phyloP scores from a whole-genome alignment of 192 early-diverging fungal genomes.

The Entomortierella parvispora region DNA sequence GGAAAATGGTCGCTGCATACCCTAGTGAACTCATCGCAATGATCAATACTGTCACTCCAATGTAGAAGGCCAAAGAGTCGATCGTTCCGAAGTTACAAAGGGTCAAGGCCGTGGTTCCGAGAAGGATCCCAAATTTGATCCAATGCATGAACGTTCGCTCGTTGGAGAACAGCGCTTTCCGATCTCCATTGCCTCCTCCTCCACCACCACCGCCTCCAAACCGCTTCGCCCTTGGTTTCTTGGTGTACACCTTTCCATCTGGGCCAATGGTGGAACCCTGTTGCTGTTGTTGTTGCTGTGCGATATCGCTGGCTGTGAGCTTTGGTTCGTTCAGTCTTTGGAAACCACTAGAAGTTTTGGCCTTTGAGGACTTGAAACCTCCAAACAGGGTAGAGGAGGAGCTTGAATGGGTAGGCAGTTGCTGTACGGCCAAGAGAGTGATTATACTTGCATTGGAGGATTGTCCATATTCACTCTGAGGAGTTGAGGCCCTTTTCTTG shows the following conservation, averaged over 20 bases:
- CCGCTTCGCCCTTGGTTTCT: constrained; percentile 16
- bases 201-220: constrained; percentile 17
- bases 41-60: constrained; percentile 13
- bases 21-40: constrained; percentile 53
- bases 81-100: constrained; percentile 77
- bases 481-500: constrained; percentile 5
- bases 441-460: constrained; percentile 30
- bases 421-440: constrained; percentile 28
- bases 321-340: constrained; percentile 3
- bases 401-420: background rate
- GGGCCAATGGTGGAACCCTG: background rate
- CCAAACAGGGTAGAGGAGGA: constrained; percentile 37
- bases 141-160: constrained; percentile 88
- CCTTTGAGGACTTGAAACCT: constrained; percentile 10
- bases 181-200: constrained; percentile 51
- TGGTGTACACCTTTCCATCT: constrained; percentile 23
- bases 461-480: constrained; percentile 2
- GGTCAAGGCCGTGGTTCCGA: constrained; percentile 73
- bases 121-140: constrained; percentile 79
- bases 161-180: constrained; percentile 92
- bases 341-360: constrained; percentile 5
- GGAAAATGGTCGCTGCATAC: constrained; percentile 66
- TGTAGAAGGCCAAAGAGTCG: constrained; percentile 31
- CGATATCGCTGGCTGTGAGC: background rate
- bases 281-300: background rate